These are phyloP conservation scores for Zoysia japonica DNA, from an alignment of 176 grass and related monocot species.

Conservation along the genomic window DNA sequence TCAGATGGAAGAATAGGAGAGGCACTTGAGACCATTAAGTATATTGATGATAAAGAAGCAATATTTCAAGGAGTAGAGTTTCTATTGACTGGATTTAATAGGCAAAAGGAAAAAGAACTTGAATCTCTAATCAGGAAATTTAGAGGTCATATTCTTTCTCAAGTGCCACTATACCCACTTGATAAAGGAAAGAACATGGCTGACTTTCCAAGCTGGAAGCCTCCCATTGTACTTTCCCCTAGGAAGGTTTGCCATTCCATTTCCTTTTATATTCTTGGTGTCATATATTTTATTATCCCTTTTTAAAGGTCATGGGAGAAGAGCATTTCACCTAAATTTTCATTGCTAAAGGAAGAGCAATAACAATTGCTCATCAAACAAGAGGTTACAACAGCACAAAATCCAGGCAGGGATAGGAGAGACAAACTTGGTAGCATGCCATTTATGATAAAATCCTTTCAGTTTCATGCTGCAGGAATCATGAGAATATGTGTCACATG, in stretches of 20 bases:
- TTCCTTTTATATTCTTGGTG: constrained; percentile 3
- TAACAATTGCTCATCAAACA: not conserved
- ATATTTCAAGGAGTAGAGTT: constrained; percentile 84
- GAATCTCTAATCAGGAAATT: constrained; percentile 56
- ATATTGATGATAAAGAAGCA: constrained; percentile 42
- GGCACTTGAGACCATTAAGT: constrained; percentile 20
- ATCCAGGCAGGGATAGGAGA: not conserved
- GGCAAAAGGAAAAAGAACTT: constrained; percentile 69
- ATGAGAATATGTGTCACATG: constrained; percentile 1
- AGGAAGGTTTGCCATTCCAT: constrained; percentile 63
- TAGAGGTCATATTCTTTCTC: constrained; percentile 72
- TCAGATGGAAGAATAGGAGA: constrained; percentile 34
- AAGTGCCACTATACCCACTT: constrained; percentile 59
- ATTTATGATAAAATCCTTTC: not conserved
- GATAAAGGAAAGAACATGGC: constrained; percentile 54
- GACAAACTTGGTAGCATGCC: not conserved
- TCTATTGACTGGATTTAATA: constrained; percentile 85
- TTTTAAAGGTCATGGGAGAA: not conserved
- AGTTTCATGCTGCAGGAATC: constrained; percentile 15
- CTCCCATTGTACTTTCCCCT: constrained; percentile 73
- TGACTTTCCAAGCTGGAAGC: constrained; percentile 54
- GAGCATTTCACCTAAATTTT: not conserved
- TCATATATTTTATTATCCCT: not conserved
- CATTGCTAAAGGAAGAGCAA: not conserved
- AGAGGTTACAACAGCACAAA: not conserved